Percentiles rank a stretch among this genome's conserved stretches.
Conservation (phyloP, 2,329 filamentous ascomycete genomes). For the Colletotrichum incanum region DNA sequence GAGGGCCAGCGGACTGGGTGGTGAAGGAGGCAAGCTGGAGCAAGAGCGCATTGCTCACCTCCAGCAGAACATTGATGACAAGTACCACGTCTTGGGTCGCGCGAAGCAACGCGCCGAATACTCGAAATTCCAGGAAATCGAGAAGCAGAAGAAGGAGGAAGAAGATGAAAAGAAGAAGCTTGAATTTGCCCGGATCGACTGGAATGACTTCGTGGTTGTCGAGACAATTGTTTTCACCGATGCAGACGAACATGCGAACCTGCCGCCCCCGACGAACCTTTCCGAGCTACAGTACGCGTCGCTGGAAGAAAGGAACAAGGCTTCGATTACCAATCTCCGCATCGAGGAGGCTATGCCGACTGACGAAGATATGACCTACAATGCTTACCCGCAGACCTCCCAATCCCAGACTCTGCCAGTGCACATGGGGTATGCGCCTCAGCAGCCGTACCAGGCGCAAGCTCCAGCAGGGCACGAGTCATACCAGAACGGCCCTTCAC, state of each 20-base stretch:
- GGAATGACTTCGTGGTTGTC: conserved; percentile 97
- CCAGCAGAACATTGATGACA: conserved; percentile 82
- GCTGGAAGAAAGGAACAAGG: conserved; percentile 93
- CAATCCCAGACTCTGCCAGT: conserved; percentile 62
- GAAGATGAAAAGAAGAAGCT: conserved; percentile 85
- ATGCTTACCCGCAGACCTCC: conserved; percentile 61
- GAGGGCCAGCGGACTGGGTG: conserved; percentile 77
- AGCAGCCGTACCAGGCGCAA: conserved; percentile 53
- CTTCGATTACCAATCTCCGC: conserved; percentile 86
- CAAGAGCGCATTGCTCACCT: conserved; percentile 81
- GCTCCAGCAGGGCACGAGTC: conserved; percentile 47
- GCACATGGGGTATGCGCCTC: conserved; percentile 60
- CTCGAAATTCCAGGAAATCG: conserved; percentile 84
- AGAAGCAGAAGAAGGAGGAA: conserved; percentile 91
- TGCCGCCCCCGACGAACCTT: conserved; percentile 90
- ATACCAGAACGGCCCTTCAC: conserved; percentile 48
- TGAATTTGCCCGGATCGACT: conserved; percentile 90
- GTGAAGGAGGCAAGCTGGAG: conserved; percentile 77
- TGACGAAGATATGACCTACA: conserved; percentile 76
- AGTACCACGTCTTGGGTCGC: conserved; percentile 83
- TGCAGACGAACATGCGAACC: conserved; percentile 85
- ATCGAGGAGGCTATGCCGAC: conserved; percentile 97
- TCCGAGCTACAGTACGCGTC: conserved; percentile 95
- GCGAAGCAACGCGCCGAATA: conserved; percentile 92
- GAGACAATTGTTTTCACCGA: conserved; percentile 96